Evolutionary conservation across 352 stramenopile species (phyloP), one percentile per base, ranked within the genome.

Genomic region (Hyaloperonospora arabidopsidis): DNA sequence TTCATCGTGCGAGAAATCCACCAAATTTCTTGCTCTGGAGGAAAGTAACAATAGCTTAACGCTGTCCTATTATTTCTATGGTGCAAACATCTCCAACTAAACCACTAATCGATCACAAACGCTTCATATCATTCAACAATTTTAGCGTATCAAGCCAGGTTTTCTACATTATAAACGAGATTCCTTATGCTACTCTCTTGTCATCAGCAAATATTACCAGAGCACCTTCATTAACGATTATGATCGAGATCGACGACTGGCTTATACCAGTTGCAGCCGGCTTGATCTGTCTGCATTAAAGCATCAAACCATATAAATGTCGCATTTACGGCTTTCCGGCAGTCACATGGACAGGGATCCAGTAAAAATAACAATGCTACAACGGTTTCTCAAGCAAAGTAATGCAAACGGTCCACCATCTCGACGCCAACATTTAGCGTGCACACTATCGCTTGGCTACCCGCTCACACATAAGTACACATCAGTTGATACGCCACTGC

Each of bases 11-110:
- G 77, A 2, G 78, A 34, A 89, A 59, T 25, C 92, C 74, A 1
- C 72, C 84, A 15, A 76, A 68, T 36, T 93, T 90, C 52, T 86
- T 87, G 65, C 74, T 92, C 50, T 92, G 76, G 1, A 93, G 59
- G 56, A 93, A 91, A 3, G 78, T 93, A 35, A 93, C 70, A 38
- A 88, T 84, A 2, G 78, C 88, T 41, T 72, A n/a, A 92, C 70
- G 39, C 88, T 87, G 28, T 93, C 84, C 65, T 93, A 81, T 53
- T 87, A 88, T 22, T 89, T 52, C 14, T 79, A 77, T 12, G 84
- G 79, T 5, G 77, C 84, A 45, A 93, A 87, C 1, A 93, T 70
- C 48, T 93, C 84, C 52, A 89, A 62, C 35, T 93, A 92, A 41
- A 92, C n/a, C 84, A 5, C 84, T 81, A 66, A 92, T 86, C 5